Evolutionary conservation across 768 basidiomycete species (phyloP).

Genomic region (Rhodotorula kratochvilovae): DNA sequence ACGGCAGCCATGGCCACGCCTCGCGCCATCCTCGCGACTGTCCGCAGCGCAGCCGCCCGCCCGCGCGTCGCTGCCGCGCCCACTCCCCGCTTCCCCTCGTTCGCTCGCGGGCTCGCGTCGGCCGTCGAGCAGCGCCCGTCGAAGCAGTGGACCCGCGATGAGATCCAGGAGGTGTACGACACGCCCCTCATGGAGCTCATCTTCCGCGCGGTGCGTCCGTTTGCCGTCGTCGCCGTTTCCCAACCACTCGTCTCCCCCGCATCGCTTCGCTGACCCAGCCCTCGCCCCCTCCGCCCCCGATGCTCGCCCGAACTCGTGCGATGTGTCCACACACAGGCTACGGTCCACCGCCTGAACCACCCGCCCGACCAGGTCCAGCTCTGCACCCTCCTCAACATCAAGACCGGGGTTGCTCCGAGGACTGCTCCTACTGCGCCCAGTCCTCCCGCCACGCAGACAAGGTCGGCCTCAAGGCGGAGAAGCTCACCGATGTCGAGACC

Average conservation of each 20-base stretch:
- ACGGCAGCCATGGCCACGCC: neutral
- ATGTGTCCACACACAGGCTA: slow-evolving; percentile 45
- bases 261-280: neutral
- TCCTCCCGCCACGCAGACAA: slow-evolving; percentile 86
- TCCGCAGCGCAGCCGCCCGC: neutral
- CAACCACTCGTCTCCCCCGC: neutral
- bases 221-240: neutral
- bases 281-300: neutral
- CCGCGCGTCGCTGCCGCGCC: neutral
- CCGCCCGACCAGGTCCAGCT: slow-evolving; percentile 87
- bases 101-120: slow-evolving; percentile 22
- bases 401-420: slow-evolving; percentile 98
- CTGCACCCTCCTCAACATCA: slow-evolving; percentile 97
- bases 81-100: neutral
- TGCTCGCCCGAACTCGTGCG: neutral
- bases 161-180: slow-evolving; percentile 82
- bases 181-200: slow-evolving; percentile 80
- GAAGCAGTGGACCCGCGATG: slow-evolving; percentile 61
- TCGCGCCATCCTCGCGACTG: neutral
- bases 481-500: slow-evolving; percentile 79
- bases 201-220: slow-evolving; percentile 61
- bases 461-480: slow-evolving; percentile 69
- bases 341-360: slow-evolving; percentile 77
- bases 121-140: slow-evolving; percentile 4
- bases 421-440: slow-evolving; percentile 98